Conservation (phyloP, 148 eudicot species). For the Camellia sinensis region DNA sequence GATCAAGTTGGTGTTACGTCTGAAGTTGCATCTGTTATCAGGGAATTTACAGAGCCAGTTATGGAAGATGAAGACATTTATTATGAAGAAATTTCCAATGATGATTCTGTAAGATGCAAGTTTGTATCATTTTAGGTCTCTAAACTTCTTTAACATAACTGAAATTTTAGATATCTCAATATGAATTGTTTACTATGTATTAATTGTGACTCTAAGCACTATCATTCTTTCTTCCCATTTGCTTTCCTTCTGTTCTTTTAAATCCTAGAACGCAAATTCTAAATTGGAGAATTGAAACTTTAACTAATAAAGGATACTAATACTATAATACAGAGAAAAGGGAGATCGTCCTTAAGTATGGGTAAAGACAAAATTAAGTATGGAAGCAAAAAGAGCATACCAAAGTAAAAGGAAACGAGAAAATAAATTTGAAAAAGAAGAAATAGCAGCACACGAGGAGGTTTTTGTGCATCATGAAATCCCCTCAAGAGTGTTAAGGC, state of each 20-base stretch:
- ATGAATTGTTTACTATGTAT: background rate
- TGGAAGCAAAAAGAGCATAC: conserved; percentile 6
- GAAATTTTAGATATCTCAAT: conserved; percentile 1
- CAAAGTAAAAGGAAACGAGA: too few relatives aligned
- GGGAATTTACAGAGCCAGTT: conserved; percentile 72
- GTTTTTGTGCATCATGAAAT: conserved; percentile 1
- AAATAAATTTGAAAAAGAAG: background rate
- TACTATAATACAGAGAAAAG: too few relatives aligned
- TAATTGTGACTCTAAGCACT: background rate
- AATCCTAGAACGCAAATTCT: too few relatives aligned
- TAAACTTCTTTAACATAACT: background rate
- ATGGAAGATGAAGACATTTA: conserved; percentile 39
- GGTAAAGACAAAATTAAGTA: background rate
- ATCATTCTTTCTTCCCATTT: too few relatives aligned
- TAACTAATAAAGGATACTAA: background rate
- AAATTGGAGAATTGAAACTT: background rate
- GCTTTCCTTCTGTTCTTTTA: too few relatives aligned
- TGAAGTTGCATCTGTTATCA: conserved; percentile 81
- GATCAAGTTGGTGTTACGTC: conserved; percentile 70
- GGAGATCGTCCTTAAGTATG: too few relatives aligned
- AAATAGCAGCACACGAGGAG: background rate
- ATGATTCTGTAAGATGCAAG: conserved; percentile 47
- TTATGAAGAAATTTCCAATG: conserved; percentile 37
- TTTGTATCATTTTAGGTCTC: conserved; percentile 12
- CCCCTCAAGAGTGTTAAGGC: background rate